Conservation (phyloP, 2,329 filamentous ascomycete species). For the Pestalotiopsis sp. region DNA sequence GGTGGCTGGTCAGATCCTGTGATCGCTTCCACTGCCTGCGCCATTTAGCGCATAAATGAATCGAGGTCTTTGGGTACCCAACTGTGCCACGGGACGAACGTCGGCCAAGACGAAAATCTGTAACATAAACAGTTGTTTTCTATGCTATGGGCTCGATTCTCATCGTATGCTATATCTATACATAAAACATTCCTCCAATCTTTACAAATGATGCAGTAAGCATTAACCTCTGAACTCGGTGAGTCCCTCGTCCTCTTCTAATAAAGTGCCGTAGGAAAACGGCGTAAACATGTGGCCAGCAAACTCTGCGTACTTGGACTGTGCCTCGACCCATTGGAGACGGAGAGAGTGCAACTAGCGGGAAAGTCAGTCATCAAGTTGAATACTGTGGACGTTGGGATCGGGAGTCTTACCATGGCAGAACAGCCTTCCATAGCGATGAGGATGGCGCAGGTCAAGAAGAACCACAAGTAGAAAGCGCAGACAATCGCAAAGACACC, state of each 20-base stretch:
- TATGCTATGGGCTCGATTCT: conserved; percentile 4
- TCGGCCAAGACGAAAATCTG: background rate
- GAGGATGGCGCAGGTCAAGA: conserved; percentile 74
- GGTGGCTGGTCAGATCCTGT: background rate
- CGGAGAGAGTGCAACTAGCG: conserved; percentile 68
- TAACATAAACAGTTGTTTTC: conserved; percentile 1
- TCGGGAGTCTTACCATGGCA: conserved; percentile 58
- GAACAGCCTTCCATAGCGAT: conserved; percentile 84
- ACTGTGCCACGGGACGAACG: background rate
- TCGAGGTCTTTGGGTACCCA: background rate
- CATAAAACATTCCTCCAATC: conserved; percentile 2
- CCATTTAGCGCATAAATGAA: background rate
- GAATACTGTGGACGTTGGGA: too few relatives aligned
- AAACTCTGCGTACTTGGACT: conserved; percentile 84
- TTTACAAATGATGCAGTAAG: background rate
- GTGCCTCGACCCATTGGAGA: conserved; percentile 83
- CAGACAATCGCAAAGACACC: conserved; percentile 82
- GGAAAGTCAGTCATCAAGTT: background rate
- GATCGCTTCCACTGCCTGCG: background rate
- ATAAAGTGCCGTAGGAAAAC: conserved; percentile 72
- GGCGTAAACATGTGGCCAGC: conserved; percentile 77
- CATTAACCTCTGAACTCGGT: conserved; percentile 37
- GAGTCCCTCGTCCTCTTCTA: conserved; percentile 67
- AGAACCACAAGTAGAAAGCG: conserved; percentile 89
- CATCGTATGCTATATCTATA: conserved; percentile 5